Percentiles rank a stretch among this genome's conserved stretches.
Evolutionary conservation across 495 filamentous ascomycete species (phyloP).

Genomic region (Friedmanniomyces endolithicus): DNA sequence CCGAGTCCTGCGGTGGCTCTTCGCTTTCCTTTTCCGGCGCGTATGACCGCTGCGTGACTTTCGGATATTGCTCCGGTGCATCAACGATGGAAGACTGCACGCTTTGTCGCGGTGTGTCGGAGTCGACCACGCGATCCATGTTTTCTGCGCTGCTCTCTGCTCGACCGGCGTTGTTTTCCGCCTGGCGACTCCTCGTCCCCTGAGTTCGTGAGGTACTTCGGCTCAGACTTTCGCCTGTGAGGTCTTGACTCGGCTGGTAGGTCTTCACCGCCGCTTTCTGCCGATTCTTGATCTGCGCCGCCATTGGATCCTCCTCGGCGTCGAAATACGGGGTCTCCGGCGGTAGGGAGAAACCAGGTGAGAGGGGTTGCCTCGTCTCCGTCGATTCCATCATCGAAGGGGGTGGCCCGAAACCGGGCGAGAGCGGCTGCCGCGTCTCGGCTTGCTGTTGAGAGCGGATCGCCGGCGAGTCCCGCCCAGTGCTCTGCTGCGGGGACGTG

Average conservation of each 20-base stretch:
- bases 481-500: background rate
- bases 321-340: background rate
- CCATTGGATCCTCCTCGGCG: background rate
- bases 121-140: conserved; percentile 3
- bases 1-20: conserved; percentile 26
- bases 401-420: conserved; percentile 2
- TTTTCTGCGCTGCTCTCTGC: background rate
- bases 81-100: background rate
- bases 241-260: background rate
- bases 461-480: background rate
- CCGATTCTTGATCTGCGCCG: background rate
- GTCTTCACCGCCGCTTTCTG: background rate
- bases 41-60: conserved; percentile 1
- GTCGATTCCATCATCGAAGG: no score
- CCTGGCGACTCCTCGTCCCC: background rate
- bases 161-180: background rate
- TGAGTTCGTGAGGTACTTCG: background rate
- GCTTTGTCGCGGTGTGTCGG: conserved; percentile 5
- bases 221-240: background rate
- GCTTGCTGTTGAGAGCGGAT: background rate
- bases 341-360: background rate
- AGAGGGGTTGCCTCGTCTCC: background rate
- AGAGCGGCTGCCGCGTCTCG: background rate
- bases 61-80: conserved; percentile 12
- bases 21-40: conserved; percentile 1